A percentile compares a stretch with the other conserved stretches of the same genome.
Evolutionary conservation across 495 filamentous ascomycete genomes (phyloP).

Genomic region (Tuber brumale): DNA sequence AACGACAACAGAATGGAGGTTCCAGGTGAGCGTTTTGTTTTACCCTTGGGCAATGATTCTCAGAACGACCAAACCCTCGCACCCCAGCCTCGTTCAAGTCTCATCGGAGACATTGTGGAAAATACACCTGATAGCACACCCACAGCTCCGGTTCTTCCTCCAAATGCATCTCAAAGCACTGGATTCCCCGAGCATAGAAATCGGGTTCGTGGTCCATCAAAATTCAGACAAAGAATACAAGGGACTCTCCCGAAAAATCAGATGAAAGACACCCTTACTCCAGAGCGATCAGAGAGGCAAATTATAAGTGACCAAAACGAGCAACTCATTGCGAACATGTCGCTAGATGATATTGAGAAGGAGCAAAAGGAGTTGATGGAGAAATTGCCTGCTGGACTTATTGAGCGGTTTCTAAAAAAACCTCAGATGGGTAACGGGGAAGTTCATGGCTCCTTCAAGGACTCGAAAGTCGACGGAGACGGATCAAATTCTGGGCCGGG

Average conservation of each 20-base stretch:
- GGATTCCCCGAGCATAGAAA: conserved; percentile 86
- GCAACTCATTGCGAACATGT: conserved; percentile 69
- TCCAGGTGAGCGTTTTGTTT: conserved; percentile 56
- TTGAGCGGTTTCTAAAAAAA: conserved; percentile 69
- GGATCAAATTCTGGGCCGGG: conserved; percentile 36
- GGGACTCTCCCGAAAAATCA: conserved; percentile 29
- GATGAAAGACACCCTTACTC: conserved; percentile 12
- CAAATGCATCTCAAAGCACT: conserved; percentile 46
- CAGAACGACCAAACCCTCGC: conserved; percentile 24
- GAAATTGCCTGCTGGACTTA: conserved; percentile 59
- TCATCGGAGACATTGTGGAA: conserved; percentile 67
- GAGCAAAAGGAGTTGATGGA: conserved; percentile 68
- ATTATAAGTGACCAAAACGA: conserved; percentile 77
- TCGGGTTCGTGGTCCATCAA: conserved; percentile 56
- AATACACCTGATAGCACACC: conserved; percentile 55
- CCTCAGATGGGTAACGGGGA: conserved; percentile 66
- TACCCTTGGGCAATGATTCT: conserved; percentile 46
- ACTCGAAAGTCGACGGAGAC: conserved; percentile 41
- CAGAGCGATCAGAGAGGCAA: conserved; percentile 50
- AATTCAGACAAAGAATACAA: conserved; percentile 67
- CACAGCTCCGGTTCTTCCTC: conserved; percentile 59
- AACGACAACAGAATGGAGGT: conserved; percentile 49
- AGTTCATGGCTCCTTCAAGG: conserved; percentile 44
- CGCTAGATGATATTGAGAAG: conserved; percentile 66
- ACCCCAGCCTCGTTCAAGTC: conserved; percentile 40